Percentiles rank a stretch among this genome's conserved stretches.
Evolutionary conservation across 1,139 yeast genomes (phyloP).

Genomic region (Yamadazyma dendronema): DNA sequence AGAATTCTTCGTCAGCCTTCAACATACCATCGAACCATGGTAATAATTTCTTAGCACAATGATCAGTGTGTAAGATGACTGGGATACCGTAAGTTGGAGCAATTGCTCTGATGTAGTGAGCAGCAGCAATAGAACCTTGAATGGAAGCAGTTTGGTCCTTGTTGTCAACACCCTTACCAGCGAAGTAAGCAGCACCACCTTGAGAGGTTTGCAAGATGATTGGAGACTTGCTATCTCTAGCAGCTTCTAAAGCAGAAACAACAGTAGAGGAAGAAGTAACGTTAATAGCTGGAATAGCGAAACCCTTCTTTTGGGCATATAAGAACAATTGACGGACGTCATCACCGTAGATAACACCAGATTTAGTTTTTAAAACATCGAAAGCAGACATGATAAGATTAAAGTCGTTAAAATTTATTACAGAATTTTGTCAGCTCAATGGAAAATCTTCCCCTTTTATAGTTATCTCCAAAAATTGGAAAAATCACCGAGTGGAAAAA

Average conservation of each 20-base stretch:
- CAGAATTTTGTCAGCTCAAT: background rate
- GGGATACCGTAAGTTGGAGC: conserved; percentile 98
- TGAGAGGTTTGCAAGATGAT: conserved; percentile 95
- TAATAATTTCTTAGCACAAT: conserved; percentile 96
- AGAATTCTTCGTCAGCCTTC: conserved; percentile 93
- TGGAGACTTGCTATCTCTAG: conserved; percentile 94
- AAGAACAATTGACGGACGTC: conserved; percentile 91
- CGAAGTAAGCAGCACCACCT: conserved; percentile 99
- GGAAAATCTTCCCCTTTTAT: conserved; percentile 12
- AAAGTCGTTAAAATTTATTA: conserved; percentile 1
- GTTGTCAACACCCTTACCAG: conserved; percentile 98
- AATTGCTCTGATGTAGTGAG: conserved; percentile 93
- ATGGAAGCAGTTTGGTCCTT: conserved; percentile 91
- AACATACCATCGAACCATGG: conserved; percentile 99
- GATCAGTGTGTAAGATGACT: conserved; percentile 96
- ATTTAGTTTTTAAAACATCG: conserved; percentile 79
- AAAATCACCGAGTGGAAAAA: background rate
- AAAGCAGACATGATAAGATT: conserved; percentile 33
- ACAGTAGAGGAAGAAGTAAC: conserved; percentile 97
- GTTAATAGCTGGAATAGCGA: conserved; percentile 98
- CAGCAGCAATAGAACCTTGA: conserved; percentile 96
- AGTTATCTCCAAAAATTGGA: conserved; percentile 3
- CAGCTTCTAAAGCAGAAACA: conserved; percentile 96
- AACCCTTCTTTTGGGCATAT: conserved; percentile 90
- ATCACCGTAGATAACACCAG: conserved; percentile 99